Evolutionary conservation across 352 stramenopile species (phyloP).

Genomic region (Globisporangium uncinulatum): DNA sequence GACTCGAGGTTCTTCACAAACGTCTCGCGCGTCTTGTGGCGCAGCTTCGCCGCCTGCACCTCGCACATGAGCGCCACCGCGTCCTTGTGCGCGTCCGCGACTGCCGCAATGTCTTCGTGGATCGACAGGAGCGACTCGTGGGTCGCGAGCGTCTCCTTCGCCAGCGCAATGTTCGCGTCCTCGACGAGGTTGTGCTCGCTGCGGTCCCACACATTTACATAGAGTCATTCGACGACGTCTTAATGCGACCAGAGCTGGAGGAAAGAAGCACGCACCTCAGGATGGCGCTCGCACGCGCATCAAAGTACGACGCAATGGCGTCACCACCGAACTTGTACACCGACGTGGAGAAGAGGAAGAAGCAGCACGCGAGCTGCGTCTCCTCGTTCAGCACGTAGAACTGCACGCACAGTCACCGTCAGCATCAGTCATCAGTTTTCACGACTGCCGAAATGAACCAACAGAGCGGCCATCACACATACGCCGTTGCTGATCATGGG

Average conservation of each 20-base stretch:
- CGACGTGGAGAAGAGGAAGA: slow-evolving; percentile 81
- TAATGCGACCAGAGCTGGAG: too few relatives aligned
- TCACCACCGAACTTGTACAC: slow-evolving; percentile 84
- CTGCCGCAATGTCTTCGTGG: slow-evolving; percentile 75
- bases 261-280: slow-evolving; percentile 34
- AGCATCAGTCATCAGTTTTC: background rate
- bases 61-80: slow-evolving; percentile 77
- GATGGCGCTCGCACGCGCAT: slow-evolving; percentile 68
- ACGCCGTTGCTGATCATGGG: slow-evolving; percentile 79
- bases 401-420: slow-evolving; percentile 15
- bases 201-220: slow-evolving; percentile 4
- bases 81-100: slow-evolving; percentile 80
- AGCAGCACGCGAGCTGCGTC: slow-evolving; percentile 79
- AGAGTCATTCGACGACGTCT: background rate
- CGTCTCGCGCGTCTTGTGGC: slow-evolving; percentile 84
- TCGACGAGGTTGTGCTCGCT: slow-evolving; percentile 84
- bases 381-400: slow-evolving; percentile 86
- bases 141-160: slow-evolving; percentile 78
- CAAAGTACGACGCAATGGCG: slow-evolving; percentile 82
- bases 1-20: slow-evolving; percentile 87
- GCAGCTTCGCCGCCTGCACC: slow-evolving; percentile 80
- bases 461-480: slow-evolving; percentile 8
- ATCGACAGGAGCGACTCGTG: slow-evolving; percentile 83
- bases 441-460: slow-evolving; percentile 2
- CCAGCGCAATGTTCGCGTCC: slow-evolving; percentile 75